phyloP scores from a whole-genome alignment of 306 rosid species.

The Leucaena leucocephala region DNA sequence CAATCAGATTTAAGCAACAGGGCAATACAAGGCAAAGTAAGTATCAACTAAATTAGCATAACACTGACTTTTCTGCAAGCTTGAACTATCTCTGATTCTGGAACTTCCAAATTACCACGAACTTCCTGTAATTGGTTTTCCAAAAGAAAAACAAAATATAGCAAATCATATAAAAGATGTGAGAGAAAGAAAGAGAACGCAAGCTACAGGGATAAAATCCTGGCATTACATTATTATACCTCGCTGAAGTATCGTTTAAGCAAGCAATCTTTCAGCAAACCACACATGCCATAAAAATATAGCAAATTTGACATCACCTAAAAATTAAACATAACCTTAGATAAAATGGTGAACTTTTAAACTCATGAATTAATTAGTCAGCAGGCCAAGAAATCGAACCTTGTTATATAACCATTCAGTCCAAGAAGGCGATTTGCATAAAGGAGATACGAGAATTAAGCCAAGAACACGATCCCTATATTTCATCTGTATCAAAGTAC shows the following conservation, averaged over 20 bases:
- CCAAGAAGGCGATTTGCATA: conserved; percentile 98
- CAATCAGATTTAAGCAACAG: conserved; percentile 27
- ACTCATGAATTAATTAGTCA: conserved; percentile 20
- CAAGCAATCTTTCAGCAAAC: conserved; percentile 85
- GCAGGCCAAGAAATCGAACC: conserved; percentile 50
- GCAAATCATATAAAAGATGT: not conserved
- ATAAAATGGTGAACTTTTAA: conserved; percentile 23
- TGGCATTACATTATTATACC: conserved; percentile 51
- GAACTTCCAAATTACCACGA: conserved; percentile 74
- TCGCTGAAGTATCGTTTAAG: conserved; percentile 97
- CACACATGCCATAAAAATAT: conserved; percentile 93
- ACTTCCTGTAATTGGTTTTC: conserved; percentile 64
- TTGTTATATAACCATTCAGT: conserved; percentile 94
- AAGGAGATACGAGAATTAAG: conserved; percentile 91
- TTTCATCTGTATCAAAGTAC: conserved; percentile 65
- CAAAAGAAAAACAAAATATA: conserved; percentile 4
- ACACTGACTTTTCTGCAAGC: conserved; percentile 90
- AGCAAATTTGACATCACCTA: conserved; percentile 89
- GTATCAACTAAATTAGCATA: conserved; percentile 34
- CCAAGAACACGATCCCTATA: conserved; percentile 96
- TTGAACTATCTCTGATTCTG: conserved; percentile 94
- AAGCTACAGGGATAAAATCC: conserved; percentile 2
- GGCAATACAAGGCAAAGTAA: conserved; percentile 24
- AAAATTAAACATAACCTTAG: conserved; percentile 27
- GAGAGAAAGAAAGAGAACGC: conserved; percentile 1